Conservation (phyloP, 2,329 filamentous ascomycete genomes). For the Myriosclerotinia scirpicola region DNA sequence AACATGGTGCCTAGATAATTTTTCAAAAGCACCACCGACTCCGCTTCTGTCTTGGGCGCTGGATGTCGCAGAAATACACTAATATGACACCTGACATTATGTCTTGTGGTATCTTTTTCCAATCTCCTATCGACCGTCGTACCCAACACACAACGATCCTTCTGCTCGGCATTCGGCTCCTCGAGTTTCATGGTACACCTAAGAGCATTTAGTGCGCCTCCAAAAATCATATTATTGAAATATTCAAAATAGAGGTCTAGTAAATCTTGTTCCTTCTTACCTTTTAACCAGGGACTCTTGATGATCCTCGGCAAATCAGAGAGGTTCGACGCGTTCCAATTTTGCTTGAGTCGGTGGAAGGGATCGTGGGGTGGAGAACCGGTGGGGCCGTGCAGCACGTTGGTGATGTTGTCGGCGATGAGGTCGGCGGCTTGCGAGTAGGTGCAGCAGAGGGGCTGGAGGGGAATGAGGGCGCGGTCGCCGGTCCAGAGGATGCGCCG, state of each 20-base stretch:
- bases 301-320: background rate
- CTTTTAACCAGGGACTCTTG: constrained; percentile 19
- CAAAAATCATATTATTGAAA: constrained; percentile 20
- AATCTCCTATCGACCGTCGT: constrained; percentile 15
- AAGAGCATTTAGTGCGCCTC: constrained; percentile 16
- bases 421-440: constrained; percentile 20
- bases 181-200: constrained; percentile 13
- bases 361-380: constrained; percentile 5
- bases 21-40: background rate
- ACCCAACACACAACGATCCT: background rate
- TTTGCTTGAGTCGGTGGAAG: constrained; percentile 12
- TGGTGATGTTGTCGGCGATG: constrained; percentile 15
- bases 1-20: constrained; percentile 21
- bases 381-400: constrained; percentile 7
- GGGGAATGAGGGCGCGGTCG: constrained; percentile 3
- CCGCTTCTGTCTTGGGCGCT: background rate
- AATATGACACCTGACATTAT: constrained; percentile 11
- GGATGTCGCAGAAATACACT: constrained; percentile 2
- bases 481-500: constrained; percentile 18
- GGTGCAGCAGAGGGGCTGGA: constrained; percentile 18
- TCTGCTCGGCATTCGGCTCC: constrained; percentile 10
- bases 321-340: constrained; percentile 8
- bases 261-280: constrained; percentile 15
- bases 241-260: constrained; percentile 16
- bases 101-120: background rate